Conservation (phyloP, 345 rosid genomes). For the Eutrema heterophyllum region DNA sequence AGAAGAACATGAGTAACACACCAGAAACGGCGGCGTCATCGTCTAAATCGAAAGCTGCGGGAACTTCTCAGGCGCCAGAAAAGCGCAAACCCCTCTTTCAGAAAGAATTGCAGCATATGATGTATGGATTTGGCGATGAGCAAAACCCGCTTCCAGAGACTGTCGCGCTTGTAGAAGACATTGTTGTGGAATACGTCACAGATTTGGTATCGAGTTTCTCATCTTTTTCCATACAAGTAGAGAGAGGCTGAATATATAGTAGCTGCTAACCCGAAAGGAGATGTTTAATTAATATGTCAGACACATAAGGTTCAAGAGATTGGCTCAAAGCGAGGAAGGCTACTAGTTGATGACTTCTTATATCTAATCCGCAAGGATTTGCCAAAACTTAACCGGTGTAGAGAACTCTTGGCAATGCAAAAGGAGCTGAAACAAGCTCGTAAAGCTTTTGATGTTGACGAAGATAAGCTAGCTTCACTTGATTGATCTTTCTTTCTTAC, state of each 20-base stretch:
- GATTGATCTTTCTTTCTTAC: no score
- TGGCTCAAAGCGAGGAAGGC: conserved; percentile 80
- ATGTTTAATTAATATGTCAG: conserved; percentile 31
- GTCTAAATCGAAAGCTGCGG: no score
- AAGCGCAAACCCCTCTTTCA: no score
- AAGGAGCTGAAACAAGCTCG: no score
- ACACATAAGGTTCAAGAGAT: conserved; percentile 87
- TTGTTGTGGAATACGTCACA: conserved; percentile 85
- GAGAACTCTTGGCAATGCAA: no score
- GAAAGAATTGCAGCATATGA: conserved; percentile 99
- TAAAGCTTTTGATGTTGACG: no score
- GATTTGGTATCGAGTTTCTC: conserved; percentile 58
- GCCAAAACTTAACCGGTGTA: no score
- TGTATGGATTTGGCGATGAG: conserved; percentile 95
- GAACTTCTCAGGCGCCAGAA: no score
- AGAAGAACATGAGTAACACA: no score
- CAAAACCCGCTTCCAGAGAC: conserved; percentile 84
- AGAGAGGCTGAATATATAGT: not conserved
- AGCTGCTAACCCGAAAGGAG: not conserved
- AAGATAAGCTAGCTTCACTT: no score
- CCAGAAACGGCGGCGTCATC: no score
- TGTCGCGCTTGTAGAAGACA: conserved; percentile 90
- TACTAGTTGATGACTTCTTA: conserved; percentile 80
- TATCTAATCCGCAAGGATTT: conserved; percentile 84
- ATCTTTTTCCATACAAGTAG: not conserved